Conservation (phyloP, 1,284 basidiomycete genomes). For the Ganoderma lucidum region DNA sequence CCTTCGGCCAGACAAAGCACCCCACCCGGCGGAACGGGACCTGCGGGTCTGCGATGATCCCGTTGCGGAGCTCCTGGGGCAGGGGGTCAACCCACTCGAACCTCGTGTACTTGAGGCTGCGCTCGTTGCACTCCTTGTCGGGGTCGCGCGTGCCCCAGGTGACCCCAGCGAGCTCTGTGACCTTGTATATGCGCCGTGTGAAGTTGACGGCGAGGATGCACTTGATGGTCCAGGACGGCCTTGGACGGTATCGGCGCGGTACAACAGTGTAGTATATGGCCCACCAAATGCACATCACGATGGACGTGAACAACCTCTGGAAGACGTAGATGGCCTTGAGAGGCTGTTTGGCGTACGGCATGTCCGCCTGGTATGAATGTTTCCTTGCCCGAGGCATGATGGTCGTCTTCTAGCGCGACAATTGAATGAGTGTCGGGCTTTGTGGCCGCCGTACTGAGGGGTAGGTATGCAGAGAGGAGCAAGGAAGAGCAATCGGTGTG, state of each 20-base stretch:
- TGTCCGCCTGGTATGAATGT: constrained; percentile 34
- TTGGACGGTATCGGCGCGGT: constrained; percentile 52
- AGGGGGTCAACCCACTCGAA: constrained; percentile 58
- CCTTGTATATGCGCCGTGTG: constrained; percentile 56
- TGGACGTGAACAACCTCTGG: constrained; percentile 54
- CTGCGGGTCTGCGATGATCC: constrained; percentile 48
- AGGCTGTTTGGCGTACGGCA: constrained; percentile 54
- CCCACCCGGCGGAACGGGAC: constrained; percentile 54
- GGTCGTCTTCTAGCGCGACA: background rate
- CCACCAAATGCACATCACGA: constrained; percentile 55
- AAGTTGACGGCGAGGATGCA: constrained; percentile 60
- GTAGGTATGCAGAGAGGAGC: background rate
- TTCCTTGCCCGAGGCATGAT: constrained; percentile 22
- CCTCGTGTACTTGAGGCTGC: constrained; percentile 50
- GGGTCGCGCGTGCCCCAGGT: constrained; percentile 59
- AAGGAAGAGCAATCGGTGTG: background rate
- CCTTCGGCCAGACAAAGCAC: constrained; percentile 56
- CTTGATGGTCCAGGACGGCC: constrained; percentile 54
- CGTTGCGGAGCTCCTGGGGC: constrained; percentile 47
- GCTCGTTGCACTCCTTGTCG: constrained; percentile 40
- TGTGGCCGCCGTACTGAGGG: background rate
- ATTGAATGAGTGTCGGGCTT: background rate
- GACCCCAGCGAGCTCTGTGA: constrained; percentile 61
- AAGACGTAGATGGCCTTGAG: constrained; percentile 55
- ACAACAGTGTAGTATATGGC: constrained; percentile 49